Base-by-base conservation (phyloP, 2,329 filamentous ascomycete species). In the Cercospora sp. region DNA sequence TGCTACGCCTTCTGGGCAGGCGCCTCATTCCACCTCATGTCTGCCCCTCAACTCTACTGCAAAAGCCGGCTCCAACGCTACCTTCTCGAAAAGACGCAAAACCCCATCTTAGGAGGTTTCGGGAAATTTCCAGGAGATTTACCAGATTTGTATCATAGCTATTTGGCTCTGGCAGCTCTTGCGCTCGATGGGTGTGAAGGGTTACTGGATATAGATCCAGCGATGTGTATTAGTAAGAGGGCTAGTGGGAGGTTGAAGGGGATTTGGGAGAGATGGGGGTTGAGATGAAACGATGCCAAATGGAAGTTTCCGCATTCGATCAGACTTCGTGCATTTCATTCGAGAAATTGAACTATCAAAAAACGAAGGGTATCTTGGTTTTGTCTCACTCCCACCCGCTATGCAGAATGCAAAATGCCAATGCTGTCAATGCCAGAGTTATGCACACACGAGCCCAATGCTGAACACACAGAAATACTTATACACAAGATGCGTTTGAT, bases 1-100 rank as follows among this genome's bases (percentile, higher is more conserved):
- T 99, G 95, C 81, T 99, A 99, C 79, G 90, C 89, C 24, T 99
- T 94, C 84, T 99, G 95, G 95, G 92, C 92, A 0, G 85, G 86
- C 3, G 93, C 88, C 1, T 88, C 93, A 61, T 78, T 74, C 32
- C 69, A 76, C 61, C 74, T 76, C 10, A 67, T 76, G 63, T 28
- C 71, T 55, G 71, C 72, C 6, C 66, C 71, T 1, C 37, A 61
- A 1, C 65, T 73, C 30, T 75, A 69, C 65, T 62, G 71, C 64
- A 65, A 71, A 37, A 13, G 62, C 8, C 72, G 74, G 1, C 55
- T 78, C 5, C 69, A 92, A n/a, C 85, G 86, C 60, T 98, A 95
- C 80, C 83, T 99, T 12, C 85, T 97, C 9, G 88, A 91, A 61
- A 90, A 93, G 77, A 97, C 93, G 0, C 93, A 97, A 77, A 94